phyloP scores from a whole-genome alignment of 257 asterid genomes.

The Nemophila menziesii region DNA sequence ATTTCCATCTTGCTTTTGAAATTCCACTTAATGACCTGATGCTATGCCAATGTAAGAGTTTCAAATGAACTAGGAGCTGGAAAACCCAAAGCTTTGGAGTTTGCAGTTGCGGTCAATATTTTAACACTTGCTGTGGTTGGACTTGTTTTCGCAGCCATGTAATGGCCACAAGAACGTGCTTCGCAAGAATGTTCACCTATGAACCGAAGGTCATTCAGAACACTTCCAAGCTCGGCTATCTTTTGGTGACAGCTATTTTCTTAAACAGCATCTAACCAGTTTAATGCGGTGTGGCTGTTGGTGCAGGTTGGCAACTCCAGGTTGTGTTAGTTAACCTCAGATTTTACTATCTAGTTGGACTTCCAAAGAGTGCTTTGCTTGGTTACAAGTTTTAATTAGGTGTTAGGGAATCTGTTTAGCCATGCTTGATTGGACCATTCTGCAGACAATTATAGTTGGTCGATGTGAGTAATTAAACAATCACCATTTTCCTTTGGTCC shows the following conservation, averaged over 20 bases:
- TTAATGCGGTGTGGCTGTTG: conserved; percentile 32
- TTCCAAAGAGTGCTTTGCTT: conserved; percentile 25
- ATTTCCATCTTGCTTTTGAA: too few relatives aligned
- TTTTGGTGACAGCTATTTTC: conserved; percentile 23
- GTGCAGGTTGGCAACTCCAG: conserved; percentile 30
- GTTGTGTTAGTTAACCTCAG: conserved; percentile 23
- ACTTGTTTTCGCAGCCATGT: conserved; percentile 14
- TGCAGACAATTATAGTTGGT: conserved; percentile 27
- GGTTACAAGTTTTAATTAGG: conserved; percentile 23
- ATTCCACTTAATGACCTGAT: too few relatives aligned
- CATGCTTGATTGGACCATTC: conserved; percentile 25
- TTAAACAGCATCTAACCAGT: conserved; percentile 25
- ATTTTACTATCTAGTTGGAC: conserved; percentile 22
- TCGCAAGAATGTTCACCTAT: conserved; percentile 18
- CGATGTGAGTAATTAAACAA: too few relatives aligned
- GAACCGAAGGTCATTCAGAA: conserved; percentile 12
- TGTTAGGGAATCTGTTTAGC: conserved; percentile 30
- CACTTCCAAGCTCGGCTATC: conserved; percentile 17
- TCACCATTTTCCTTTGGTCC: too few relatives aligned
- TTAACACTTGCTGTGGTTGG: conserved; percentile 22
- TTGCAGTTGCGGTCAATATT: conserved; percentile 17
- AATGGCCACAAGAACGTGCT: conserved; percentile 13
- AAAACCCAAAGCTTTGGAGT: conserved; percentile 21
- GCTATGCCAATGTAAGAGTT: conserved; percentile 27
- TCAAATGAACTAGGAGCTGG: conserved; percentile 34